Conservation (phyloP, 495 filamentous ascomycete species). For the Pyrenula massariospora region DNA sequence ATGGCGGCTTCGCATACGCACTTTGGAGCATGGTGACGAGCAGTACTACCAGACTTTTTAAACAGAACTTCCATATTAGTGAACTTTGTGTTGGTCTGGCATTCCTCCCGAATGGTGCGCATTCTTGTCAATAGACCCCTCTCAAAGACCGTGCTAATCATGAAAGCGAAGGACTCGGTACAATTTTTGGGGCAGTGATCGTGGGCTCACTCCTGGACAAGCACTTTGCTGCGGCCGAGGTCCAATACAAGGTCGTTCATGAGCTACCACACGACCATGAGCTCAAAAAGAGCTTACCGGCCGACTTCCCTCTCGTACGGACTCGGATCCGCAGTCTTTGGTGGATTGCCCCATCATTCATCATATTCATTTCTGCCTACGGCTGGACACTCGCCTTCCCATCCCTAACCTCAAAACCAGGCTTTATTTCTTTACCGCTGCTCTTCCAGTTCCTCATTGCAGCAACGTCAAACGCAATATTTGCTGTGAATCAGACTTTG, state of each 20-base stretch:
- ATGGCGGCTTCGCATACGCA: constrained; percentile 33
- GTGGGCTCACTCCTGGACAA: constrained; percentile 29
- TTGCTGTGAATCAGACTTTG: constrained; percentile 47
- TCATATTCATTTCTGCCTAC: constrained; percentile 19
- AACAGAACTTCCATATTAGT: constrained; percentile 19
- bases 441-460: constrained; percentile 32
- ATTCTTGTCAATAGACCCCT: not conserved
- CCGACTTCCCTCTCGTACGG: constrained; percentile 38
- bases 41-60: constrained; percentile 28
- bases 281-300: constrained; percentile 26
- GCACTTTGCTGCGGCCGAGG: constrained; percentile 24
- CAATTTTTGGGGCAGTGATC: constrained; percentile 23
- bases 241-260: constrained; percentile 23
- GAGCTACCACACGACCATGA: constrained; percentile 28
- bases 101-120: constrained; percentile 27
- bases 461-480: constrained; percentile 22
- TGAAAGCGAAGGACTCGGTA: constrained; percentile 16
- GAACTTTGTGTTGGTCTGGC: constrained; percentile 26
- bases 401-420: constrained; percentile 4
- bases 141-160: constrained; percentile 1
- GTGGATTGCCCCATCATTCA: constrained; percentile 27
- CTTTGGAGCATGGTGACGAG: constrained; percentile 42
- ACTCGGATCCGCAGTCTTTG: constrained; percentile 33
- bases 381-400: too few species aligned
- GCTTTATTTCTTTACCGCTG: not conserved